Evolutionary conservation across 257 asterid genomes (phyloP), one percentile per base, ranked within the genome.

Genomic region (Ligustrum vulgare): DNA sequence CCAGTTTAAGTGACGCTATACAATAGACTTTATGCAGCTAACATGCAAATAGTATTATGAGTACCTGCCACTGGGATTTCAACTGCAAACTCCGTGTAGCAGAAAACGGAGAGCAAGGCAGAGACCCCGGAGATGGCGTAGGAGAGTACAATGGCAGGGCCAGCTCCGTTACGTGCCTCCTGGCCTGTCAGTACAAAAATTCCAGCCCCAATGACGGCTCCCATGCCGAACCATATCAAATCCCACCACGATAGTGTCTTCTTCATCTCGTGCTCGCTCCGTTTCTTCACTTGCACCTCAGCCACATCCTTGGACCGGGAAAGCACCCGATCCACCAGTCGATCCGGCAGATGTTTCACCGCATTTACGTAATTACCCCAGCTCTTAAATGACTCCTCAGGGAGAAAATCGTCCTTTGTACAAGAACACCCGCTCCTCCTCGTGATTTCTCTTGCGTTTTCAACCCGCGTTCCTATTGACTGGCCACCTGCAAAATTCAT

Each of bases 151-250:
- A 87, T 89, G 63, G 94, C 90, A 22, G 94, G 92, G 47, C 94
- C 94, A 43, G 92, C 88, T 16, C 69, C 69, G 0, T 34, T 0
- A 2, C 69, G 73, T 4, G 94, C 92, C 86, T 89, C 94, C 9
- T 75, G 84, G 2, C 92, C 92, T 41, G 91, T 84, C 77, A 89
- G 87, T 2, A 89, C 92, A 76, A 89, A 89, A 32, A 89, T 87
- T 9, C 94, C 94, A 62, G 94, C 87, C 64, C 92, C 92, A 78
- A 89, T 83, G 36, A 87, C 86, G 28, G 90, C 90, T 4, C 96
- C 96, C 93, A 90, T 83, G 25, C 96, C 96, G 70, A 90, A 86
- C 93, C 96, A 88, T 68, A 90, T 88, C 45, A 90, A 63, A 67
- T 90, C 96, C 93, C 93, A 90, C 96, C 91, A 86, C 1, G 84